phyloP scores from a whole-genome alignment of 441 rosid species.

The Gossypium trilobum region DNA sequence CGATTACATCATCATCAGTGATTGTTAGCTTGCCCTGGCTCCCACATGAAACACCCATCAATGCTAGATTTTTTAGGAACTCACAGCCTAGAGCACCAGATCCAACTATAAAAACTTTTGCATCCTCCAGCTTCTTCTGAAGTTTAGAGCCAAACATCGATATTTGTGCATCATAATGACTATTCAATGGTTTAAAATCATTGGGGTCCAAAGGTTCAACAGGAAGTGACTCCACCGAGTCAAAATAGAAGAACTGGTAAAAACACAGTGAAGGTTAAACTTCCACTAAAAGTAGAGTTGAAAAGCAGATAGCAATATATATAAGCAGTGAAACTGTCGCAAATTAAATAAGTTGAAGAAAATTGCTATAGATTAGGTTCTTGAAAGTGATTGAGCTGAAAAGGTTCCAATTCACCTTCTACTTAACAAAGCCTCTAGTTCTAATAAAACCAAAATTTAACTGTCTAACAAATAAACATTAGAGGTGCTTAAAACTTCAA shows the following conservation, averaged over 20 bases:
- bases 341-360: neutral
- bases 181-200: constrained; percentile 58
- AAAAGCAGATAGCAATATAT: neutral
- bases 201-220: constrained; percentile 53
- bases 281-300: neutral
- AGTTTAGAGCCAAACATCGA: constrained; percentile 83
- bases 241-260: constrained; percentile 85
- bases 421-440: neutral
- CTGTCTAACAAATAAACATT: neutral
- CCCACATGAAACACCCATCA: constrained; percentile 92
- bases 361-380: neutral
- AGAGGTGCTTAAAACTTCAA: neutral
- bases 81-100: constrained; percentile 96
- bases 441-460: neutral
- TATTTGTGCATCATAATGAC: constrained; percentile 86
- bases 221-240: constrained; percentile 81
- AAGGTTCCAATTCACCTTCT: neutral
- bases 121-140: constrained; percentile 75
- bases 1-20: constrained; percentile 91
- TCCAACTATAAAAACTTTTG: constrained; percentile 67
- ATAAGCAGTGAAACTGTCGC: neutral
- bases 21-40: constrained; percentile 69
- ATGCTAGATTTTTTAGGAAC: constrained; percentile 73
- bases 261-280: constrained; percentile 3
- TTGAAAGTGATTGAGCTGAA: neutral